Conservation (phyloP, 176 grass and related monocot species). For the Calamus simplicifolius region DNA sequence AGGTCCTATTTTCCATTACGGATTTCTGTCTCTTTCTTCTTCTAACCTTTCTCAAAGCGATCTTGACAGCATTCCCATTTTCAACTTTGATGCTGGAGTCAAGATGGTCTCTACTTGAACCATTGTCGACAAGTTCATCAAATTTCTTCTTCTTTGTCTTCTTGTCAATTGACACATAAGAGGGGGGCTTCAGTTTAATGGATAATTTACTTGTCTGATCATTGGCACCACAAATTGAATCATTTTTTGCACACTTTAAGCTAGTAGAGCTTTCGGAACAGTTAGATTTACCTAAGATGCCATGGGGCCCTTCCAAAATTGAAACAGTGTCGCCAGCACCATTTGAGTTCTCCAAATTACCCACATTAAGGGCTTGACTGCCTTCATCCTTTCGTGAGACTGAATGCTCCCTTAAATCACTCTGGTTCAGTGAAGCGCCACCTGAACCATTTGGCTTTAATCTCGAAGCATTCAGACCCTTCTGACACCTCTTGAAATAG, state of each 20-base stretch:
- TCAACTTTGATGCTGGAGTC: slow-evolving; percentile 29
- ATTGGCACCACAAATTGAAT: slow-evolving; percentile 23
- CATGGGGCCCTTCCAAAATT: slow-evolving; percentile 31
- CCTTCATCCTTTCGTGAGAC: slow-evolving; percentile 25
- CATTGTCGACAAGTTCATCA: slow-evolving; percentile 33
- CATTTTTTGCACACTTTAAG: slow-evolving; percentile 13
- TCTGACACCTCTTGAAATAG: slow-evolving; percentile 37
- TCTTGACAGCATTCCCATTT: slow-evolving; percentile 29
- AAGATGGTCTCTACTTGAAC: slow-evolving; percentile 33
- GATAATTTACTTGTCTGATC: slow-evolving; percentile 22
- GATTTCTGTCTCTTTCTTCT: slow-evolving; percentile 22
- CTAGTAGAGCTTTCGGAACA: slow-evolving; percentile 2
- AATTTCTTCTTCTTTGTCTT: slow-evolving; percentile 28
- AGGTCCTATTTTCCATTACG: slow-evolving; percentile 12
- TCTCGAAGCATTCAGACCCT: slow-evolving; percentile 32
- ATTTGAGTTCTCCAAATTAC: slow-evolving; percentile 26
- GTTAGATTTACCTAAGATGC: slow-evolving; percentile 37
- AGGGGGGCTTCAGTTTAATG: slow-evolving; percentile 24
- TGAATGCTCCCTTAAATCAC: slow-evolving; percentile 22
- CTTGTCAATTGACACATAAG: slow-evolving; percentile 27
- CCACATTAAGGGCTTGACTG: not conserved
- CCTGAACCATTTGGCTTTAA: slow-evolving; percentile 30
- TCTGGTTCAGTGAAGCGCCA: slow-evolving; percentile 43
- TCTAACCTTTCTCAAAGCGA: slow-evolving; percentile 13
- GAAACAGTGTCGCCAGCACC: slow-evolving; percentile 24